Conservation (phyloP, 2,329 filamentous ascomycete species). For the Ilyonectria robusta region DNA sequence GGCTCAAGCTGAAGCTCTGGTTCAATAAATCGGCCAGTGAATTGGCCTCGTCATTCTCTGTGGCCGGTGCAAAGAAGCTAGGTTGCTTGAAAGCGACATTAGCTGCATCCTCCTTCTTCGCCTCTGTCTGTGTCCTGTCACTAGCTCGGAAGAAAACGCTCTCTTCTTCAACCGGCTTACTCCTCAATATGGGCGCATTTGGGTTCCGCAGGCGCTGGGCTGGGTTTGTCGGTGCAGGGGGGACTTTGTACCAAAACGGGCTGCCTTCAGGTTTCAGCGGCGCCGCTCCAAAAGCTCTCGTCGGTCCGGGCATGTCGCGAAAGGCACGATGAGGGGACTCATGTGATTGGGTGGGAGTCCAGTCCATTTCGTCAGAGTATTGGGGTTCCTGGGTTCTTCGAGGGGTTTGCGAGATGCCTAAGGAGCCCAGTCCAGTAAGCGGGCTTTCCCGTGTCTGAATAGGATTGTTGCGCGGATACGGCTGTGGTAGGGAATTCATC, state of each 20-base stretch:
- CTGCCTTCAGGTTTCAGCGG: slow-evolving; percentile 60
- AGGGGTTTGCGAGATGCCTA: slow-evolving; percentile 38
- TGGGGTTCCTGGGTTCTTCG: slow-evolving; percentile 44
- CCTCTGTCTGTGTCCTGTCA: slow-evolving; percentile 32
- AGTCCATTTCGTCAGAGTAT: slow-evolving; percentile 78
- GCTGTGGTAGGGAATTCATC: slow-evolving; percentile 34
- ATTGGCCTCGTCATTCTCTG: slow-evolving; percentile 58
- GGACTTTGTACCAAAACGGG: slow-evolving; percentile 80
- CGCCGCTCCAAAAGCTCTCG: slow-evolving; percentile 61
- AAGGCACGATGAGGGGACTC: slow-evolving; percentile 65
- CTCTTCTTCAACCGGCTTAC: slow-evolving; percentile 60
- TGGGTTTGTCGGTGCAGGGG: slow-evolving; percentile 77
- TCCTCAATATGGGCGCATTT: slow-evolving; percentile 66
- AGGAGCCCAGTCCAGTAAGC: slow-evolving; percentile 28
- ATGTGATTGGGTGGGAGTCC: slow-evolving; percentile 71
- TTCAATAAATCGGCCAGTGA: slow-evolving; percentile 61
- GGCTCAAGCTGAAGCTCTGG: slow-evolving; percentile 59
- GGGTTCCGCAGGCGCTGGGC: slow-evolving; percentile 74
- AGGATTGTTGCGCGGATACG: slow-evolving; percentile 37
- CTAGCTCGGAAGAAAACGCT: slow-evolving; percentile 65
- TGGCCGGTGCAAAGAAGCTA: slow-evolving; percentile 69
- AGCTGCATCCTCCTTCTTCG: slow-evolving; percentile 26
- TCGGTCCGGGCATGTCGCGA: slow-evolving; percentile 59
- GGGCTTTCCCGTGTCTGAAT: slow-evolving; percentile 26
- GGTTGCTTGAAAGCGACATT: slow-evolving; percentile 69